Base-by-base conservation (phyloP, 352 stramenopile species). In the Paralagenidium karlingii region DNA sequence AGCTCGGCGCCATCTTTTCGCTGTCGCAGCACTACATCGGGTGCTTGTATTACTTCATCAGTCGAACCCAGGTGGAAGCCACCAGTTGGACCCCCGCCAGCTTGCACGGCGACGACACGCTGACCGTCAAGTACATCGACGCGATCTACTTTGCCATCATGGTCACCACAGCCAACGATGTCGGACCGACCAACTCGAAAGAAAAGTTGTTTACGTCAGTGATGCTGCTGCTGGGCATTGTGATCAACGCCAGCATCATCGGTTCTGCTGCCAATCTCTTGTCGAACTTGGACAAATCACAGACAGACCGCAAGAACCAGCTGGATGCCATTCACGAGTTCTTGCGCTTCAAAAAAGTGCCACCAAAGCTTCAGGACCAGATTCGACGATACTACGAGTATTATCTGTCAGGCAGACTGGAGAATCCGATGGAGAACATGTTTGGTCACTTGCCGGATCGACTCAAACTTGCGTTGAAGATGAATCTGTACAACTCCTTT, bases 251-350 rank as follows among this genome's bases (percentile, higher is more conserved):
- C 36, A 78, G 59, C 37, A 88, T 85, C 47, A 83, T 88, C 22
- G 74, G 74, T 63, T 82, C 65, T 21, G 70, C 70, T 12, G 63
- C 70, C 4, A 88, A 84, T 33, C 39, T 88, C 30, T 47, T 88
- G 6, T 64, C 67, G 6, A 88, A 88, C 29, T 42, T 88, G 24
- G 68, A 85, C 58, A 82, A 83, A 21, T 63, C 66, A 9, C 63
- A 74, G 36, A 81, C 85, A 13, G 68, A 68, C 0, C 68, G 73
- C 5, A 85, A 88, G 45, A 71, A 78, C 34, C 68, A 88, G 32
- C 75, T 88, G 53, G 70, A 84, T 48, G 65, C 47, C 8, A 83
- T 88, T 32, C 84, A 88, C 45, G 68, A 79, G 45, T 85, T 83
- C 43, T 55, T 88, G 37, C 68, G 70, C 8, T 88, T 88, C 46